These are phyloP conservation scores for Rhytidhysteron rufulum DNA, from an alignment of 2,329 filamentous ascomycete species.

Conservation along the genomic window DNA sequence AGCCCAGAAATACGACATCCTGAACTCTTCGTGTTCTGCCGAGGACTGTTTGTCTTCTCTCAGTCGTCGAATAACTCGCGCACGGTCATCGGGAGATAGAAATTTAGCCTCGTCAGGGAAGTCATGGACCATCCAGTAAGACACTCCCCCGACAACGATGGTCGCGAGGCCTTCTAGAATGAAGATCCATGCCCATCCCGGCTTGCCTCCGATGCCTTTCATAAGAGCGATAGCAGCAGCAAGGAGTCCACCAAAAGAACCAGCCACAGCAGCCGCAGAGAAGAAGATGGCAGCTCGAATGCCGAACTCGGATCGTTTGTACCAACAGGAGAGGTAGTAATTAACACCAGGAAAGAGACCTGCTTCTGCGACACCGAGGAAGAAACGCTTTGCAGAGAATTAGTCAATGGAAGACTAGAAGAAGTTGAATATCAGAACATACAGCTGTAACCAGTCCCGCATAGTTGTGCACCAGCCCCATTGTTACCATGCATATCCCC, in stretches of 20 bases:
- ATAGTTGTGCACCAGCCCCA: slow-evolving; percentile 60
- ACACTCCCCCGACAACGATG: slow-evolving; percentile 62
- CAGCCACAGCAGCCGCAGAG: slow-evolving; percentile 73
- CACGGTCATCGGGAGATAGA: slow-evolving; percentile 65
- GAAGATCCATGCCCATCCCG: slow-evolving; percentile 45
- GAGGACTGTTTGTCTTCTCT: slow-evolving; percentile 61
- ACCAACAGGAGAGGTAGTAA: slow-evolving; percentile 83
- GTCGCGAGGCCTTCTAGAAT: slow-evolving; percentile 68
- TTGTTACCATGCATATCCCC: slow-evolving; percentile 64
- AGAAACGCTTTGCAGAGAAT: slow-evolving; percentile 40
- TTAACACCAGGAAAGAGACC: slow-evolving; percentile 64
- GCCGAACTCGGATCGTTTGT: slow-evolving; percentile 73
- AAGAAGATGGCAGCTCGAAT: slow-evolving; percentile 81
- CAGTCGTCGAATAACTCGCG: slow-evolving; percentile 68
- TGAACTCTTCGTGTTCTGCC: slow-evolving; percentile 70
- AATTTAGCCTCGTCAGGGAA: slow-evolving; percentile 72
- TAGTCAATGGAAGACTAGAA: background rate
- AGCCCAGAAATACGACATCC: slow-evolving; percentile 67
- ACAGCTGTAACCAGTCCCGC: slow-evolving; percentile 60
- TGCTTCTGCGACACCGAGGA: slow-evolving; percentile 69
- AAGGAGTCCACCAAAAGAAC: slow-evolving; percentile 71
- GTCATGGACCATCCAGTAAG: slow-evolving; percentile 77
- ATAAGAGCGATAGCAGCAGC: slow-evolving; percentile 69
- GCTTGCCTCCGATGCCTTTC: slow-evolving; percentile 54
- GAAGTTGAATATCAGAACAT: background rate